Conservation (phyloP, 345 rosid species). For the Eutrema japonicum region DNA sequence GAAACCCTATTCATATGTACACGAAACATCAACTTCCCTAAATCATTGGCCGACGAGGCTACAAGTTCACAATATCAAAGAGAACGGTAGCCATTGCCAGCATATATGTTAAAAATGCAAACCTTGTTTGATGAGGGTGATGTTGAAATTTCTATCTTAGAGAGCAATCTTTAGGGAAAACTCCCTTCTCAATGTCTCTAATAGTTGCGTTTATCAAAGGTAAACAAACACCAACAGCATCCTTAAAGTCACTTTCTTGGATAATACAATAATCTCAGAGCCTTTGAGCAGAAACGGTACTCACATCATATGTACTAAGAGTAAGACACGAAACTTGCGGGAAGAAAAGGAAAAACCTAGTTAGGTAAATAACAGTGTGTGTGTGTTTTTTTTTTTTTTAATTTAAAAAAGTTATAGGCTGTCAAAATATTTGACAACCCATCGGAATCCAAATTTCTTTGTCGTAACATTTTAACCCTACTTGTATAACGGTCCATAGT, state of each 20-base stretch:
- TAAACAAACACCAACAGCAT: conserved; percentile 80
- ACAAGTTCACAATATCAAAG: background rate
- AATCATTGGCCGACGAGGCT: background rate
- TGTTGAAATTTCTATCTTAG: conserved; percentile 78
- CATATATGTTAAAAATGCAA: conserved; percentile 12
- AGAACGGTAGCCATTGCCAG: background rate
- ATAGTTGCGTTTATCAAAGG: conserved; percentile 80
- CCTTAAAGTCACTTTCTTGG: conserved; percentile 89
- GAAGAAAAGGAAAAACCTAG: no score
- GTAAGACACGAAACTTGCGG: no score
- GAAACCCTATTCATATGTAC: conserved; percentile 63
- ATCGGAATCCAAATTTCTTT: no score
- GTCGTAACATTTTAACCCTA: no score
- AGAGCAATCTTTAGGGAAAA: conserved; percentile 74
- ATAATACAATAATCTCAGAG: conserved; percentile 1
- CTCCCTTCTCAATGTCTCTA: conserved; percentile 81
- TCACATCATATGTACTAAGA: background rate
- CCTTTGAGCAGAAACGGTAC: conserved; percentile 8
- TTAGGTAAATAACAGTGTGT: no score
- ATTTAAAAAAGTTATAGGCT: no score
- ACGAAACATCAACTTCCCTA: conserved; percentile 21
- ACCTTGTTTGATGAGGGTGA: conserved; percentile 87
- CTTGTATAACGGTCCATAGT: no score
- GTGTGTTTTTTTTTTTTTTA: no score
- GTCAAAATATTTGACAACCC: no score